Conservation (phyloP, 768 basidiomycete genomes). For the Tylopilus balloui region DNA sequence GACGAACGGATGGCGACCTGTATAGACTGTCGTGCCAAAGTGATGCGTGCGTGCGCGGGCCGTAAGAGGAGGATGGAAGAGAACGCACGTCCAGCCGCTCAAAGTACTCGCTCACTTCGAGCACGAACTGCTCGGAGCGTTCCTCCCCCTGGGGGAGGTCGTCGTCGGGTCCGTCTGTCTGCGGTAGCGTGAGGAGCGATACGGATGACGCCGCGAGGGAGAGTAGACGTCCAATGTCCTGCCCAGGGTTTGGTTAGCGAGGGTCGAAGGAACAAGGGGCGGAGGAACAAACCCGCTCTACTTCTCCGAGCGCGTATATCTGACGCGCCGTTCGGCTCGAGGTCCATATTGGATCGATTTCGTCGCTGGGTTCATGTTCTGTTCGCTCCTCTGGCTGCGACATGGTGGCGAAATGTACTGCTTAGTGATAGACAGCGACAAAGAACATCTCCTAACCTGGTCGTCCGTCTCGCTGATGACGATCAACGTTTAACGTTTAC, state of each 20-base stretch:
- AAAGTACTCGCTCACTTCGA: slow-evolving; percentile 83
- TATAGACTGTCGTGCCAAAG: slow-evolving; percentile 47
- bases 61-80: too few relatives aligned
- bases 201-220: slow-evolving; percentile 74
- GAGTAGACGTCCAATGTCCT: slow-evolving; percentile 78
- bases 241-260: neutral
- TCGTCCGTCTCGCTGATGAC: too few relatives aligned
- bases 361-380: slow-evolving; percentile 22
- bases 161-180: slow-evolving; percentile 68
- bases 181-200: slow-evolving; percentile 75
- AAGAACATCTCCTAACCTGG: neutral
- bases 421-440: neutral
- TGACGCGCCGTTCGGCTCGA: slow-evolving; percentile 78
- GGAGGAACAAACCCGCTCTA: slow-evolving; percentile 58
- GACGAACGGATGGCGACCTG: slow-evolving; percentile 74
- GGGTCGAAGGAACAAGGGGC: neutral
- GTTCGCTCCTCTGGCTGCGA: slow-evolving; percentile 18
- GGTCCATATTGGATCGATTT: slow-evolving; percentile 76
- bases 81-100: slow-evolving; percentile 65
- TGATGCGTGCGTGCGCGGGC: neutral
- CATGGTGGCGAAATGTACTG: slow-evolving; percentile 9
- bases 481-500: too few relatives aligned
- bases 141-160: slow-evolving; percentile 75
- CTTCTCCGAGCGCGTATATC: slow-evolving; percentile 74
- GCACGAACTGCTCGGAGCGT: slow-evolving; percentile 79